Evolutionary conservation across 331 rosid genomes (phyloP), one percentile per base, ranked within the genome.

Genomic region (Phaseolus coccineus): DNA sequence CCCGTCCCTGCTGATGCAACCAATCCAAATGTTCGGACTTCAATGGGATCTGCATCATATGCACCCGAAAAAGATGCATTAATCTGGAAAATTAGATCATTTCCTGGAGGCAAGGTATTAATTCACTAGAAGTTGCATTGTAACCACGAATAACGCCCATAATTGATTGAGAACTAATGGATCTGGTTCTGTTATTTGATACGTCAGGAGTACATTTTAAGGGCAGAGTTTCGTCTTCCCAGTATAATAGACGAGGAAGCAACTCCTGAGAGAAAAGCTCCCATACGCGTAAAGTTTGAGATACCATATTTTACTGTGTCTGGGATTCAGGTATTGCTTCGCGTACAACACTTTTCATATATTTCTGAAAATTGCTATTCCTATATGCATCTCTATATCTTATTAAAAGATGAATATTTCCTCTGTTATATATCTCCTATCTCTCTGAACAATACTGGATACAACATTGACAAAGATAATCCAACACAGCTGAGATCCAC

Each of bases 61-160:
- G 99, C 99, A 61, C 99, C 99, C 33, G 98, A 96, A 87, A 89
- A 83, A 28, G 99, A 96, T 82, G 98, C 98, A 5, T 89, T 96
- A 51, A 67, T 94, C 71, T 96, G 99, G 99, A 96, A 93, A 83
- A 96, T 96, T 74, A 91, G 93, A 89, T 96, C 99, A 72, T 96
- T 93, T 71, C 99, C 99, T 8, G 99, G 99, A 77, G 98, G 99
- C 88, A 96, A 96, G 98, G 99, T 96, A 85, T n/a, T 71, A 64
- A 31, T 82, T 69, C 37, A 71, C 69, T 80, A 84, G 35, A 78
- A 62, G 68, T 83, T 69, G 71, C 67, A 19, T 76, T 81, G 30
- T 39, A 30, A 58, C 52, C 53, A 57, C 53, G 51, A 25, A 31
- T 53, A 69, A 44, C n/a, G 3, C 24, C 74, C 30, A 13, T 65